A percentile compares a stretch with the other conserved stretches of the same genome.
Conservation (phyloP, 345 rosid genomes). For the Heritiera fomes region DNA sequence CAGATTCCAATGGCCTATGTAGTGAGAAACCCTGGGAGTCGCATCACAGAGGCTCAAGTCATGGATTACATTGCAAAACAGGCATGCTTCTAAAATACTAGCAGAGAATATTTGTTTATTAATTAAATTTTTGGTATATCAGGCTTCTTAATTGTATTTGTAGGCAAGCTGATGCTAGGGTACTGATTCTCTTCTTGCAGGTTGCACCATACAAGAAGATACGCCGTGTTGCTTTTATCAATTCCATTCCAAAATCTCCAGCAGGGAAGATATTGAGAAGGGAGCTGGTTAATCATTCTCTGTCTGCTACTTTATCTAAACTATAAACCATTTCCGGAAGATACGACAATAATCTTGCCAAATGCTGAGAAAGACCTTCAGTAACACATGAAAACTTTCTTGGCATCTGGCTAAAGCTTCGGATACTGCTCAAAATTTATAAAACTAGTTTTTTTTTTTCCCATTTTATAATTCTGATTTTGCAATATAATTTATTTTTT, state of each 20-base stretch:
- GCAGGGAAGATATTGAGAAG: constrained; percentile 89
- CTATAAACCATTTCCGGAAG: constrained; percentile 27
- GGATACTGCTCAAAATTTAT: background rate
- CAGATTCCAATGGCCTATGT: constrained; percentile 92
- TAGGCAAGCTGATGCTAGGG: background rate
- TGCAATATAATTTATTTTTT: no score
- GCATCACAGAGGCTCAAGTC: constrained; percentile 54
- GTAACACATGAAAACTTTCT: background rate
- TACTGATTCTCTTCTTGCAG: constrained; percentile 35
- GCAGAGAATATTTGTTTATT: background rate
- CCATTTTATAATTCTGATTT: no score
- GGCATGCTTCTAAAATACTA: constrained; percentile 36
- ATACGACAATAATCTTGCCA: background rate
- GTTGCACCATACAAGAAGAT: constrained; percentile 91
- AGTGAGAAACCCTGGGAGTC: constrained; percentile 75
- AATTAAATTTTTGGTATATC: no score
- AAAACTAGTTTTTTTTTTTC: no score
- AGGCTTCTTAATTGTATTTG: background rate
- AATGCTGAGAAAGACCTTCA: background rate
- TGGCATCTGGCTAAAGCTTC: background rate
- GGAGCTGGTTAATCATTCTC: constrained; percentile 52
- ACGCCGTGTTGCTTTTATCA: constrained; percentile 69
- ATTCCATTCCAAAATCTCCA: constrained; percentile 66
- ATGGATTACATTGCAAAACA: constrained; percentile 73
- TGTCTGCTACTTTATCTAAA: constrained; percentile 40